phyloP scores from a whole-genome alignment of 345 rosid genomes.

The Sapria himalayana region DNA sequence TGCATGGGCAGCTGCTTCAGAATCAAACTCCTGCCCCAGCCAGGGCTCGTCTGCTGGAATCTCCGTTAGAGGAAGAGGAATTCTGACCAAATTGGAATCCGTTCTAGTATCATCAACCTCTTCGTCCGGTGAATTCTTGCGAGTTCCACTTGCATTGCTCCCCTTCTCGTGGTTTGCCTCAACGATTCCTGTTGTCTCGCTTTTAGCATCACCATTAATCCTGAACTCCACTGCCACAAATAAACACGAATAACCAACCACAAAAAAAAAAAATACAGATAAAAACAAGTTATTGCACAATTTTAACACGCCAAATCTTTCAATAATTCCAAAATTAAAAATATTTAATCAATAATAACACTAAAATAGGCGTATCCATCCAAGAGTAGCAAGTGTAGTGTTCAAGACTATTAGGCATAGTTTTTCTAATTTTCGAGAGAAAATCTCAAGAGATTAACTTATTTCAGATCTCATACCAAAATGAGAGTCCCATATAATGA shows the following conservation, averaged over 20 bases:
- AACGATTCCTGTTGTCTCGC: slow-evolving; percentile 23
- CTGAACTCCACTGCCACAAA: slow-evolving; percentile 57
- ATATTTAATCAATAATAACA: background rate
- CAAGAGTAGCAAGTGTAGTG: background rate
- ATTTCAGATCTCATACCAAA: too few species aligned
- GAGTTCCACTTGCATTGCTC: slow-evolving; percentile 26
- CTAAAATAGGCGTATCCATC: background rate
- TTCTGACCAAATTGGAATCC: slow-evolving; percentile 19
- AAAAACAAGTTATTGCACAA: slow-evolving; percentile 1
- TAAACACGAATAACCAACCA: too few species aligned
- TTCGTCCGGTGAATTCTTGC: slow-evolving; percentile 26
- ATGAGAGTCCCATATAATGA: too few species aligned
- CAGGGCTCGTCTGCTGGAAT: slow-evolving; percentile 44
- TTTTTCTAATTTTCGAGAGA: too few species aligned
- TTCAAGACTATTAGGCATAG: too few species aligned
- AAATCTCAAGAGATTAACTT: too few species aligned
- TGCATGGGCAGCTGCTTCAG: slow-evolving; percentile 86
- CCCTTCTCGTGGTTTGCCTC: slow-evolving; percentile 19
- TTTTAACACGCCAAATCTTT: background rate
- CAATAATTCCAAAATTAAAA: background rate
- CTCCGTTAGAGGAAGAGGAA: slow-evolving; percentile 16
- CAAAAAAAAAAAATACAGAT: background rate
- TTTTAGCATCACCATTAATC: slow-evolving; percentile 32
- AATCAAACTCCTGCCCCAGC: slow-evolving; percentile 76
- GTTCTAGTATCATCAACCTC: slow-evolving; percentile 24